phyloP scores from a whole-genome alignment of 768 basidiomycete genomes.

The Lenzites betulinus region DNA sequence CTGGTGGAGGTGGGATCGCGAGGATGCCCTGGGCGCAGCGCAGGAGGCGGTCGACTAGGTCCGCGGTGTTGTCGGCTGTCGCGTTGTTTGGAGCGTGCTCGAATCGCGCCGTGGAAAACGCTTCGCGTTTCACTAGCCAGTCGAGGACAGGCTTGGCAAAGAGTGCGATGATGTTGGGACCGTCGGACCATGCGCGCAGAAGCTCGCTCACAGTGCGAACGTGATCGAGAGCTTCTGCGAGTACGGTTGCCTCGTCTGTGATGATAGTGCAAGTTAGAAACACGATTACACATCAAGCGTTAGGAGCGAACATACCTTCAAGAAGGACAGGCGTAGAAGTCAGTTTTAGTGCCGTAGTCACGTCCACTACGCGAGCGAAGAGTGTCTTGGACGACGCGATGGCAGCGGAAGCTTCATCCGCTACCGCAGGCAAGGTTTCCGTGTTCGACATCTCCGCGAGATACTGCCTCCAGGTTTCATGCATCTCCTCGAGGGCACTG shows the following conservation, averaged over 20 bases:
- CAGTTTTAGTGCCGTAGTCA: conserved; percentile 28
- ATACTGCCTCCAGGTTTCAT: conserved; percentile 23
- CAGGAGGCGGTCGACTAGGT: conserved; percentile 63
- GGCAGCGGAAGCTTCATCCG: conserved; percentile 23
- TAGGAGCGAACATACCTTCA: conserved; percentile 35
- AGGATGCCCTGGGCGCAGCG: conserved; percentile 65
- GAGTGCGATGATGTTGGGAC: conserved; percentile 21
- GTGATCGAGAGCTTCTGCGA: conserved; percentile 12
- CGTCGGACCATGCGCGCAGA: conserved; percentile 10
- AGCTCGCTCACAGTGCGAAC: not conserved
- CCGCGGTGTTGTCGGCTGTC: conserved; percentile 34
- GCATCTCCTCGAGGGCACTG: conserved; percentile 35
- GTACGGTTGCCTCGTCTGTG: conserved; percentile 13
- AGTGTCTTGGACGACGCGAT: conserved; percentile 9
- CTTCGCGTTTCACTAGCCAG: conserved; percentile 30
- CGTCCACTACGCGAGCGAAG: conserved; percentile 29
- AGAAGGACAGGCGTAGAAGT: conserved; percentile 38
- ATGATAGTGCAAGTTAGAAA: too few species aligned
- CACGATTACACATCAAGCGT: too few species aligned
- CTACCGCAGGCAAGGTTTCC: conserved; percentile 30
- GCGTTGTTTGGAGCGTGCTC: not conserved
- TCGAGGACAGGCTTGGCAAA: conserved; percentile 35
- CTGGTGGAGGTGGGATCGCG: conserved; percentile 14
- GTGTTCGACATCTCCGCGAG: conserved; percentile 33
- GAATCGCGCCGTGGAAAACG: conserved; percentile 1